Evolutionary conservation across 257 asterid species (phyloP).

Genomic region (Fraxinus quadrangulata): DNA sequence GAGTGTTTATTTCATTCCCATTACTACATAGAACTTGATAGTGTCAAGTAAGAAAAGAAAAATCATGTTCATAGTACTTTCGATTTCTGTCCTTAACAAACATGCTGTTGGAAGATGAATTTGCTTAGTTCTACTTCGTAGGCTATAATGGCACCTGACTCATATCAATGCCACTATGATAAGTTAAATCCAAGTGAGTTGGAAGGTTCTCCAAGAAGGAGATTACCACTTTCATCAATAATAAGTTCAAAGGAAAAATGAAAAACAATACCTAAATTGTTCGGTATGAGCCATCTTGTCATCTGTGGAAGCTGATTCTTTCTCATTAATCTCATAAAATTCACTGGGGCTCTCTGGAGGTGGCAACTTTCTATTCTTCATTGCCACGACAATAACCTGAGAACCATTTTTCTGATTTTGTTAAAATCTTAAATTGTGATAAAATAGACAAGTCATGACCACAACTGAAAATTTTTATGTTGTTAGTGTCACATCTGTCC

Average conservation of each 20-base stretch:
- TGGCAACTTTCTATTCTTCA: constrained; percentile 38
- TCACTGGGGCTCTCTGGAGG: constrained; percentile 41
- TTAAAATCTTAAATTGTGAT: neutral
- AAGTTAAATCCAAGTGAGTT: neutral
- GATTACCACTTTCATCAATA: neutral
- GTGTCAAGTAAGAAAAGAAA: no score
- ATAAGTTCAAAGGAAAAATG: neutral
- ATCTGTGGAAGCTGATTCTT: constrained; percentile 29
- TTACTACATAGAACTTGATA: no score
- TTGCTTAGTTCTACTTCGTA: neutral
- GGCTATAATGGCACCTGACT: neutral
- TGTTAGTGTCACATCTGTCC: neutral
- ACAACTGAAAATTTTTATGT: neutral
- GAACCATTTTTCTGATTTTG: constrained; percentile 3
- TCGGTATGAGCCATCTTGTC: constrained; percentile 39
- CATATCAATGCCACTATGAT: neutral
- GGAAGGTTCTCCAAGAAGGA: neutral
- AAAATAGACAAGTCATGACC: neutral
- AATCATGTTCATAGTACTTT: no score
- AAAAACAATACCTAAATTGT: constrained; percentile 47
- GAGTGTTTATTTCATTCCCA: no score
- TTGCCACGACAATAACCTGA: constrained; percentile 59
- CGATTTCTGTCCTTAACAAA: neutral
- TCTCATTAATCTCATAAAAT: constrained; percentile 40
- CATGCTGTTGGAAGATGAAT: neutral